A percentile compares a stretch with the other conserved stretches of the same genome.
Conservation (phyloP, 2,329 filamentous ascomycete species). For the Aspergillus terreus region DNA sequence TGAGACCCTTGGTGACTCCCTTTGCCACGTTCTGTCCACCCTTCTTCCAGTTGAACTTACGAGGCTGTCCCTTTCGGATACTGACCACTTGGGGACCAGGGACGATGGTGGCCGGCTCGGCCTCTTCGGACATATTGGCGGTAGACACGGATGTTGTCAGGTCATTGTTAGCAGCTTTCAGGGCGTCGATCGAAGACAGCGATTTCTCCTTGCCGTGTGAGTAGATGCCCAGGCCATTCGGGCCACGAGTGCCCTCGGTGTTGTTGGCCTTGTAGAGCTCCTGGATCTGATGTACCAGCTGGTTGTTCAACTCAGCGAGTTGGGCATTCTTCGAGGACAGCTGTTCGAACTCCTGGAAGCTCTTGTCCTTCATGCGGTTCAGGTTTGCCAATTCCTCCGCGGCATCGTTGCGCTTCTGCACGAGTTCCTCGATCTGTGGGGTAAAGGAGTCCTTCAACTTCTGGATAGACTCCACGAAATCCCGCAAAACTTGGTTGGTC, state of each 20-base stretch:
- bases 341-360: constrained; percentile 92
- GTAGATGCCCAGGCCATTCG: constrained; percentile 62
- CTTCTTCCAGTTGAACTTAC: constrained; percentile 99
- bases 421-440: constrained; percentile 76
- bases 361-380: constrained; percentile 83
- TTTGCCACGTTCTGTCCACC: constrained; percentile 90
- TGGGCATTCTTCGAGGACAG: constrained; percentile 92
- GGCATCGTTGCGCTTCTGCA: constrained; percentile 79
- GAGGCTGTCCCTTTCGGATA: constrained; percentile 87
- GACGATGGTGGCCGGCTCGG: constrained; percentile 55
- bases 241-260: constrained; percentile 28
- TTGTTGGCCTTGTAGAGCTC: constrained; percentile 77
- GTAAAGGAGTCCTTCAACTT: constrained; percentile 76
- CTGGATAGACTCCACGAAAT: constrained; percentile 60
- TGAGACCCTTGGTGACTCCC: constrained; percentile 89
- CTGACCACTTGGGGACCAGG: constrained; percentile 89
- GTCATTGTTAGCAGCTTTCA: constrained; percentile 44
- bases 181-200: constrained; percentile 39
- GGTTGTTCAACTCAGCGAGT: constrained; percentile 90
- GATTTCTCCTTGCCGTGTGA: constrained; percentile 52
- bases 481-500: constrained; percentile 58
- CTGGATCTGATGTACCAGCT: constrained; percentile 90
- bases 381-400: constrained; percentile 81
- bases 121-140: constrained; percentile 59
- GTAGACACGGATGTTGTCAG: constrained; percentile 59